Conservation (phyloP, 163 green algal species). For the Volvox carteri region DNA sequence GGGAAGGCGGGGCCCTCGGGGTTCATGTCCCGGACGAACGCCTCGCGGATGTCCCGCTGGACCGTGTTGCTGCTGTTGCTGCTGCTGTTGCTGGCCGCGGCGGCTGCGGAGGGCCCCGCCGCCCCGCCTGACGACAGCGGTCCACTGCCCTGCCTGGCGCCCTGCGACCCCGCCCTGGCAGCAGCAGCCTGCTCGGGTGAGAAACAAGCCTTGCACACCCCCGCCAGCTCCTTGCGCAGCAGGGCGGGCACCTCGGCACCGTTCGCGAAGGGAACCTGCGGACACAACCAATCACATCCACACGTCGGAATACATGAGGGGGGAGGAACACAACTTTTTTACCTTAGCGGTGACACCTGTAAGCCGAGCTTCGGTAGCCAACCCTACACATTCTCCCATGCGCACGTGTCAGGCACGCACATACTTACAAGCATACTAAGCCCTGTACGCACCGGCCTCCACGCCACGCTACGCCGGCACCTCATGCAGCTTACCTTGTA, state of each 20-base stretch:
- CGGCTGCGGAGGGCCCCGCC: neutral
- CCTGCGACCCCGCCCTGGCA: neutral
- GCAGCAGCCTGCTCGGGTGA: slow-evolving; percentile 54
- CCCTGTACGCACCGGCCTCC: too few relatives aligned
- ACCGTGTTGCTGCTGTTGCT: slow-evolving; percentile 37
- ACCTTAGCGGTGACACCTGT: too few relatives aligned
- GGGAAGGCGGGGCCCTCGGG: slow-evolving; percentile 86
- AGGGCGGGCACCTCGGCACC: slow-evolving; percentile 78
- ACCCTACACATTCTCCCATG: too few relatives aligned
- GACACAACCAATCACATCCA: too few relatives aligned
- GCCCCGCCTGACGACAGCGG: neutral
- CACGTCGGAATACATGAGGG: too few relatives aligned
- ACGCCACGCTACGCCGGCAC: too few relatives aligned
- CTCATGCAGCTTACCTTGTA: slow-evolving; percentile 90
- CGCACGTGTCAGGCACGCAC: too few relatives aligned
- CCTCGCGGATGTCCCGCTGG: slow-evolving; percentile 69
- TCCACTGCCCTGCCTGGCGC: neutral
- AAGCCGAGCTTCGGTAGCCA: too few relatives aligned
- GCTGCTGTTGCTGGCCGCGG: too few relatives aligned
- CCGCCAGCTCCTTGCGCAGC: slow-evolving; percentile 92
- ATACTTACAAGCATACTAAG: too few relatives aligned
- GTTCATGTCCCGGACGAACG: slow-evolving; percentile 93
- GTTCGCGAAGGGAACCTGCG: slow-evolving; percentile 71
- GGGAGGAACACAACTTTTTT: too few relatives aligned
- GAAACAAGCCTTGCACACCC: slow-evolving; percentile 95